Conservation (phyloP, 805 yeast species). For the Kluyveromyces dobzhanskii region DNA sequence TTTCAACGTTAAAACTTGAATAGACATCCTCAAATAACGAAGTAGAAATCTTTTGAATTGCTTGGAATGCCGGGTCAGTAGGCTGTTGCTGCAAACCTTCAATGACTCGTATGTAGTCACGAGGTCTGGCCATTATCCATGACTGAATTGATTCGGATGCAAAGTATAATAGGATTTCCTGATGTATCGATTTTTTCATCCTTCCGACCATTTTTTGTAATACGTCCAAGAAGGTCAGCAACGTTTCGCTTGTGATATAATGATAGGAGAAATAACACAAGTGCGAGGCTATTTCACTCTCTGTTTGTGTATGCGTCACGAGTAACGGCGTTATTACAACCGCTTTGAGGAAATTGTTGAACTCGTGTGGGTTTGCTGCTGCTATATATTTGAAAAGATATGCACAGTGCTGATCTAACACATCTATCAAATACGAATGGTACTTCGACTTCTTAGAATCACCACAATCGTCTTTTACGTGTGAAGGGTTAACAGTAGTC, state of each 20-base stretch:
- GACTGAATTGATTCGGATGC: slow-evolving; percentile 37
- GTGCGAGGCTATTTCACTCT: slow-evolving; percentile 33
- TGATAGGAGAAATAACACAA: slow-evolving; percentile 40
- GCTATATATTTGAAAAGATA: slow-evolving; percentile 39
- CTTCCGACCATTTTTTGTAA: slow-evolving; percentile 30
- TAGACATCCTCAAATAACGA: slow-evolving; percentile 22
- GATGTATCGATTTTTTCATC: slow-evolving; percentile 38
- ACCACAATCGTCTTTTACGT: not conserved
- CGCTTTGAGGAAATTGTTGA: slow-evolving; percentile 27
- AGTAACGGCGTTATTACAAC: slow-evolving; percentile 17
- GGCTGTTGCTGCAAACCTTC: not conserved
- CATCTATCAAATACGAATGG: slow-evolving; percentile 5
- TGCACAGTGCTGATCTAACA: slow-evolving; percentile 34
- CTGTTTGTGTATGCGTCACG: slow-evolving; percentile 31
- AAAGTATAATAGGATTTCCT: slow-evolving; percentile 37
- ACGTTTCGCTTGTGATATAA: slow-evolving; percentile 32
- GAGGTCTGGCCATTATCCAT: slow-evolving; percentile 45
- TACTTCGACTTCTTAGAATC: slow-evolving; percentile 1
- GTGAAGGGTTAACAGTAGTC: not conserved
- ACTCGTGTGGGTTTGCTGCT: slow-evolving; percentile 42
- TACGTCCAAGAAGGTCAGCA: slow-evolving; percentile 34
- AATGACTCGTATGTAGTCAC: slow-evolving; percentile 31
- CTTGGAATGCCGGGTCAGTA: slow-evolving; percentile 9
- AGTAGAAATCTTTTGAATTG: slow-evolving; percentile 12
- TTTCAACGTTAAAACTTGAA: slow-evolving; percentile 17